Percentiles rank a stretch among this genome's conserved stretches.
These are phyloP conservation scores for Ettlia oleoabundans DNA, from an alignment of 139 green algal genomes.

Conservation along the genomic window DNA sequence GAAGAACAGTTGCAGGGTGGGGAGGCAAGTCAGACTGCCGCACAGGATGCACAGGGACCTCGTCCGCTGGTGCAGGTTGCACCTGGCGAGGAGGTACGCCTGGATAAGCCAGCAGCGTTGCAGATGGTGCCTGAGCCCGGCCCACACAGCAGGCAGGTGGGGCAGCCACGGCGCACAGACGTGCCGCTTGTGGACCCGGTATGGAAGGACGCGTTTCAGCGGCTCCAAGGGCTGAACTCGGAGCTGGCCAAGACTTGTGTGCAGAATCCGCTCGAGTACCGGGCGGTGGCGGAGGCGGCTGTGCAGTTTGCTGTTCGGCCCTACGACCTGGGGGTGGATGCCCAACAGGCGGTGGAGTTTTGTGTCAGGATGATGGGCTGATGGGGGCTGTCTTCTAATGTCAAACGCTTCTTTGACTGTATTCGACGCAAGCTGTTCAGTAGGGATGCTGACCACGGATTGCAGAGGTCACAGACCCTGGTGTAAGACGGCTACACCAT, in stretches of 20 bases:
- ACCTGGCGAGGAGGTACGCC: too few species aligned
- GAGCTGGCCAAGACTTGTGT: constrained; percentile 58
- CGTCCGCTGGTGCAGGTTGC: too few species aligned
- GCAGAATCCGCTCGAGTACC: constrained; percentile 72
- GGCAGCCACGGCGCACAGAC: neutral
- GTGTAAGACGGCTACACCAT: too few species aligned
- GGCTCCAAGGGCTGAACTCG: constrained; percentile 44
- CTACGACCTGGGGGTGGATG: constrained; percentile 63
- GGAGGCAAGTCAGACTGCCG: too few species aligned
- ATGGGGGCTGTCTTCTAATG: neutral
- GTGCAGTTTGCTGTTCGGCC: constrained; percentile 63
- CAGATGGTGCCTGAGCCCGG: neutral
- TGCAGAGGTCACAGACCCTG: too few species aligned
- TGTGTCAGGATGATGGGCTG: constrained; percentile 60
- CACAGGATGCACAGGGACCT: too few species aligned
- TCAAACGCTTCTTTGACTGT: too few species aligned
- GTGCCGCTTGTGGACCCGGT: constrained; percentile 43
- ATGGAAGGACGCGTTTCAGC: constrained; percentile 48
- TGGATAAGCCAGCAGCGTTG: too few species aligned
- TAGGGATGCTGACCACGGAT: too few species aligned
- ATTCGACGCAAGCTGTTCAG: too few species aligned
- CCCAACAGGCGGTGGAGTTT: constrained; percentile 57
- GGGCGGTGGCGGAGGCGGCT: constrained; percentile 54
- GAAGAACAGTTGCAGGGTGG: neutral
- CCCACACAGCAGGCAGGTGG: neutral